Conservation (phyloP, 805 yeast species). For the Saccharomyces eubayanus region DNA sequence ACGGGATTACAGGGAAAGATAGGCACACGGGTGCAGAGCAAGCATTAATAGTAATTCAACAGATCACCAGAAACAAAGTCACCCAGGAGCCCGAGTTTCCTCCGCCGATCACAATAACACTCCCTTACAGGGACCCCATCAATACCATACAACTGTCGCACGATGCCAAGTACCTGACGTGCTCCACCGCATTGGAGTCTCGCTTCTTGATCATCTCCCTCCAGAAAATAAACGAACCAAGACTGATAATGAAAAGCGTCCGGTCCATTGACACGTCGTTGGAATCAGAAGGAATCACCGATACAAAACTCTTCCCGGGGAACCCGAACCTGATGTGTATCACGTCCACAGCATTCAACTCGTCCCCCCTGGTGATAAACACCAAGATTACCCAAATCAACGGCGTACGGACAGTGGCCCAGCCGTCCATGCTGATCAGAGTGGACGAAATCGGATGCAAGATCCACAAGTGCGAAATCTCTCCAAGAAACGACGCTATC, state of each 20-base stretch:
- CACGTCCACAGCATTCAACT: constrained; percentile 52
- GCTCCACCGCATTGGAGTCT: constrained; percentile 62
- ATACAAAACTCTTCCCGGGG: constrained; percentile 62
- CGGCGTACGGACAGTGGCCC: constrained; percentile 39
- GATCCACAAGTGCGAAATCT: constrained; percentile 63
- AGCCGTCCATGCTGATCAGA: constrained; percentile 52
- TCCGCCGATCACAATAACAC: constrained; percentile 61
- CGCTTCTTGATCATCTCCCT: constrained; percentile 70
- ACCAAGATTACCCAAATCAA: constrained; percentile 44
- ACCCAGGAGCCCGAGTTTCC: constrained; percentile 27
- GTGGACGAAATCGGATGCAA: constrained; percentile 75
- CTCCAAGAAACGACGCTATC: constrained; percentile 81
- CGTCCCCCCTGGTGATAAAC: constrained; percentile 61
- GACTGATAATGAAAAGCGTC: constrained; percentile 59
- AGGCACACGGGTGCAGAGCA: constrained; percentile 60
- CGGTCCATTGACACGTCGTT: constrained; percentile 54
- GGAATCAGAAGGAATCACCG: constrained; percentile 87
- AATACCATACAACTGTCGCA: constrained; percentile 64
- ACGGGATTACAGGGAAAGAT: constrained; percentile 78
- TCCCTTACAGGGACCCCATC: constrained; percentile 83
- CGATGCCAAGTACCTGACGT: constrained; percentile 60
- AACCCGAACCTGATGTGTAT: constrained; percentile 46
- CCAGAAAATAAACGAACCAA: constrained; percentile 53
- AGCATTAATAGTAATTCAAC: constrained; percentile 62
- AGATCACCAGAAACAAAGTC: constrained; percentile 19